Evolutionary conservation across 768 basidiomycete species (phyloP), one percentile per base, ranked within the genome.

Genomic region (Hortiboletus campestris): DNA sequence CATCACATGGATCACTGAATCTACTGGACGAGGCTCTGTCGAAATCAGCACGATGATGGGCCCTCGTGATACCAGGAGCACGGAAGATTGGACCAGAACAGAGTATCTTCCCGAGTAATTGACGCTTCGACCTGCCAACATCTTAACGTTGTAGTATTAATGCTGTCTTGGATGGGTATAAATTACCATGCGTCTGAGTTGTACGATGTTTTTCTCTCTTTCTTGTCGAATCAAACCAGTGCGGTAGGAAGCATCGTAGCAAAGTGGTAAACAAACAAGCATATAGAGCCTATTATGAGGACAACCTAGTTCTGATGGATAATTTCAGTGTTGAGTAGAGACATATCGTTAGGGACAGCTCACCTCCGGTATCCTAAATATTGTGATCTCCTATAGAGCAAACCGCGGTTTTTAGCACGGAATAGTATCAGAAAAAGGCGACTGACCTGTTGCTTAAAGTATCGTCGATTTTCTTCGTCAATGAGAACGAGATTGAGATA

Each of bases 401-500:
- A 29, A 35, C 46, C 47, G 25, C 25, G 25, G 1, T n/a, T 10
- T 31, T 64, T 22, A 60, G 45, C 8, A 31, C 53, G 32, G 32
- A 8, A 8, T 16, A 22, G 20, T 14, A 46, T 20, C 19, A 34
- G 14, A 11, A 41, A 25, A 52, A 42, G 41, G 7, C 25, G 4
- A 64, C 75, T 32, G 40, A 86, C 90, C 84, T 95, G 94, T 72
- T 97, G 94, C 75, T 98, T 97, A 75, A 98, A 98, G 74, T 97
- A 98, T 60, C 96, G 80, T 65, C 96, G 80, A 73, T 98, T 98
- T 79, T 98, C 96, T 70, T 98, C 95, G 70, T 98, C 97, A 50
- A 98, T 93, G 51, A 98, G 82, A 4, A 99, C 97, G 31, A 98
- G 78, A 70, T 99, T 99, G 60, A 98, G 84, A 73, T 98, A 98